Conservation (phyloP, 1,139 yeast genomes). For the Pichia sp. region DNA sequence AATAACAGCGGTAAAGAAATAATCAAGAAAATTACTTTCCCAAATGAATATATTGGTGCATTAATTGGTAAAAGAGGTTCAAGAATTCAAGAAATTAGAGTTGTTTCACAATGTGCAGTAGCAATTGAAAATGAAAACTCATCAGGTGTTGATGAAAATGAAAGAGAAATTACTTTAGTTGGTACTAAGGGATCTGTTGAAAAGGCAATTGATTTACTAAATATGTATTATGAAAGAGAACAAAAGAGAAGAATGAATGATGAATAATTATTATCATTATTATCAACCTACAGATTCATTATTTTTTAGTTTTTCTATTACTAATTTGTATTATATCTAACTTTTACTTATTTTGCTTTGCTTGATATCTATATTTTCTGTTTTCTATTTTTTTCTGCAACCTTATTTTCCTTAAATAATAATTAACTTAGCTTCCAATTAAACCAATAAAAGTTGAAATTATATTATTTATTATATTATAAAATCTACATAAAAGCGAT, state of each 20-base stretch:
- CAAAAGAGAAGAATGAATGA: conserved; percentile 50
- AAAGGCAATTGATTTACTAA: conserved; percentile 60
- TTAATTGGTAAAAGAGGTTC: conserved; percentile 78
- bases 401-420: too few relatives aligned
- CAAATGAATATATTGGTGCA: conserved; percentile 85
- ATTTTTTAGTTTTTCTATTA: neutral
- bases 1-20: conserved; percentile 26
- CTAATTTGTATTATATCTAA: neutral
- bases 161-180: conserved; percentile 64
- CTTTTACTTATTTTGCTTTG: neutral
- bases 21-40: conserved; percentile 49
- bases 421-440: neutral
- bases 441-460: neutral
- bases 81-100: conserved; percentile 80
- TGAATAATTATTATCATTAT: neutral
- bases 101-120: conserved; percentile 73
- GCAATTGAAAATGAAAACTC: conserved; percentile 45
- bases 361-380: neutral
- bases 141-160: conserved; percentile 49
- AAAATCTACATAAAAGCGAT: neutral
- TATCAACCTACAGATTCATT: neutral
- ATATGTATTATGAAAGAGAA: conserved; percentile 73
- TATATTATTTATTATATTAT: neutral
- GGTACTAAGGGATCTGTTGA: conserved; percentile 64
- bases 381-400: neutral